Base-by-base conservation (phyloP, 768 basidiomycete genomes). In the Boletus fagicola region DNA sequence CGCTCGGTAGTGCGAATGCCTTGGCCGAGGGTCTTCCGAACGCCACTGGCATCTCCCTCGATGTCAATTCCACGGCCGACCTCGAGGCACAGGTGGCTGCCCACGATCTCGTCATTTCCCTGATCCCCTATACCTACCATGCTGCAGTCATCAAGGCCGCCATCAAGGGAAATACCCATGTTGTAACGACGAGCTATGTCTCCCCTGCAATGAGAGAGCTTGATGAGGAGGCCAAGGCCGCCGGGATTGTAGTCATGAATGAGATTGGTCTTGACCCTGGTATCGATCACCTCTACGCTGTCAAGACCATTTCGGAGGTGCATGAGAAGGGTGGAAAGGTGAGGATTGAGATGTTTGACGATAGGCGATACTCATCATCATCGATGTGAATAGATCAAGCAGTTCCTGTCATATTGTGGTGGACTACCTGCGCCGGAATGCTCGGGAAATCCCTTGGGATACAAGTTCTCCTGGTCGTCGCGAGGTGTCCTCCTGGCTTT, bases 401-500 rank as follows among this genome's bases (percentile, higher is more conserved):
- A 90, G 63, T 98, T 98, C 83, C 76, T 89, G 54, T 94, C 92
- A 0, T 97, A 93, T 82, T 98, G 96, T 62, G 94, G 95, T 69
- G 96, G 96, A 57, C 88, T 98, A 48, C 94, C 95, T 48, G 92
- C 94, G 0, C 92, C 94, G 8, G 88, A 92, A 65, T 88, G 88
- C 68, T 84, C 93, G 5, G 86, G 87, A 68, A 99, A 98, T 78
- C 94, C 97, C 3, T 87, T 98, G 55, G 96, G 96, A 12, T 99
- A 98, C 85, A 98, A 98, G 74, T 98, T 99, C 78, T 97, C 94
- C 38, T 98, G 97, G 97, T 96, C 94, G 8, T 91, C 94, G 9
- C 89, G 94, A 22, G 96, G 95, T 51, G 94, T 95, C 44, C 87
- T 99, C 54, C 88, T 98, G 63, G 96, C 97, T 2, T 83, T 98